These are phyloP conservation scores for Penicillium turbatum DNA, from an alignment of 495 filamentous ascomycete genomes.

Conservation along the genomic window DNA sequence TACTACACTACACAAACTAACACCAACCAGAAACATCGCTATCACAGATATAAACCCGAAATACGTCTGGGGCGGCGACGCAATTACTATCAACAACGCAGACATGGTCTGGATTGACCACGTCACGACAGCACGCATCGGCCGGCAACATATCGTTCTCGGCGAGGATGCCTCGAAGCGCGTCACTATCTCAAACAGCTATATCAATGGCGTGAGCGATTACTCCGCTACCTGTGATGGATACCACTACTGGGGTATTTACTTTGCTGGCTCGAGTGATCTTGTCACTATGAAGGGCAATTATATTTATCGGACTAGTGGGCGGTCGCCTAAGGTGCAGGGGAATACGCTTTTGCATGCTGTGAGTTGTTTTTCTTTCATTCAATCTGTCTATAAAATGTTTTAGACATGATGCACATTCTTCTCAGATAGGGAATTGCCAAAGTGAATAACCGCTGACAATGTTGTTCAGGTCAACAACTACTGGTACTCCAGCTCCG, in stretches of 20 bases:
- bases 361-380: constrained; percentile 13
- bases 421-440: too few species aligned
- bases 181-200: constrained; percentile 46
- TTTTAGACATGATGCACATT: too few species aligned
- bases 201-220: constrained; percentile 37
- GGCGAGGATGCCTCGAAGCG: constrained; percentile 38
- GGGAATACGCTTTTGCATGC: constrained; percentile 43
- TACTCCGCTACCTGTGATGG: constrained; percentile 44
- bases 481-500: constrained; percentile 51
- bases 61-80: constrained; percentile 50
- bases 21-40: constrained; percentile 36
- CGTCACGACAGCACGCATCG: constrained; percentile 44
- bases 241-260: constrained; percentile 46
- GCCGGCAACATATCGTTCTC: constrained; percentile 44
- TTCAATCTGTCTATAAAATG: background rate
- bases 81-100: constrained; percentile 39
- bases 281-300: constrained; percentile 44
- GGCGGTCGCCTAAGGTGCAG: constrained; percentile 42
- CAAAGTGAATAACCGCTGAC: too few species aligned
- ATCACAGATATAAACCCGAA: constrained; percentile 47
- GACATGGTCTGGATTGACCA: constrained; percentile 49
- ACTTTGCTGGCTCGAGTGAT: constrained; percentile 39
- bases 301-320: constrained; percentile 45
- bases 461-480: constrained; percentile 57
- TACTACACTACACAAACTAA: background rate